A percentile compares a stretch with the other conserved stretches of the same genome.
phyloP scores from a whole-genome alignment of 495 filamentous ascomycete genomes.

The Geoglossum glabrum region DNA sequence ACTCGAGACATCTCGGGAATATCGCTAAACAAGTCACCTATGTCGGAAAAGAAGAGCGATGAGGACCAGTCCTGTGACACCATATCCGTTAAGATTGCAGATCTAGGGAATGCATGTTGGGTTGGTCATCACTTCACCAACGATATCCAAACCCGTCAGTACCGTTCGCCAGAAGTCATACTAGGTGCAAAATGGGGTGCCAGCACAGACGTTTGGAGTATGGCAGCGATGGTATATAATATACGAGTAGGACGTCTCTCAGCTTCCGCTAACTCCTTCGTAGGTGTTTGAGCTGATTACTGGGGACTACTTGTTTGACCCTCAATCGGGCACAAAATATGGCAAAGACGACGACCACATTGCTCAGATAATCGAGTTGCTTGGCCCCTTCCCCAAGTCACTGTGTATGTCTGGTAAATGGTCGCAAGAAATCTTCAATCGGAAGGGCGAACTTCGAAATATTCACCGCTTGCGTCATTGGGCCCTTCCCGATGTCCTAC shows the following conservation, averaged over 20 bases:
- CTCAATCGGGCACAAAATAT: conserved; percentile 96
- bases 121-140: conserved; percentile 98
- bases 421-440: conserved; percentile 97
- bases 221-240: conserved; percentile 82
- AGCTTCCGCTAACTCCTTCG: conserved; percentile 1
- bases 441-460: conserved; percentile 91
- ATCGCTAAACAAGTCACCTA: conserved; percentile 59
- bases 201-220: conserved; percentile 98
- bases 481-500: conserved; percentile 82
- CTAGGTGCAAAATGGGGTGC: conserved; percentile 95
- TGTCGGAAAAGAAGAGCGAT: conserved; percentile 24
- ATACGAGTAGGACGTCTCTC: background rate
- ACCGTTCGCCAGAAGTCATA: conserved; percentile 93
- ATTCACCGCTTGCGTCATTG: conserved; percentile 94
- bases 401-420: conserved; percentile 84
- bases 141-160: conserved; percentile 96
- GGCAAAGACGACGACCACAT: conserved; percentile 99
- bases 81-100: conserved; percentile 97
- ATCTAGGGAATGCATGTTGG: conserved; percentile 97
- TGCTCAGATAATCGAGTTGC: conserved; percentile 93
- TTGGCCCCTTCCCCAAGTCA: conserved; percentile 82
- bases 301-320: conserved; percentile 96
- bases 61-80: conserved; percentile 40
- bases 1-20: conserved; percentile 88
- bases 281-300: conserved; percentile 96